Base-by-base conservation (phyloP, 1,139 yeast genomes). In the Candida sanyaensis region DNA sequence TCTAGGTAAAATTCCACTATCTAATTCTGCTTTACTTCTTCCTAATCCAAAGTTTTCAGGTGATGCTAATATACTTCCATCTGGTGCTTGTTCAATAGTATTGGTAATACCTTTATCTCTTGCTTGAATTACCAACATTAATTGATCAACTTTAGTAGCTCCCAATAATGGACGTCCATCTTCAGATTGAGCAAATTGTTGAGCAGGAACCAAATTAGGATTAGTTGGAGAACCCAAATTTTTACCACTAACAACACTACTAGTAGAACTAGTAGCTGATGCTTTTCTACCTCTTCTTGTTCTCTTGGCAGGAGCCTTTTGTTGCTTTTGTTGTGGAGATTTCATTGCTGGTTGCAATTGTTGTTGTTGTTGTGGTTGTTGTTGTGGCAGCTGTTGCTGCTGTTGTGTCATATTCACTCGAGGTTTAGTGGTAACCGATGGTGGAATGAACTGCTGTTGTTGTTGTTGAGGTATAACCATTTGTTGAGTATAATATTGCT, bases 41-140 rank as follows among this genome's bases (percentile, higher is more conserved):
- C 73, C 77, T 37, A 71, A 55, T 27, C 72, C 67, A 44, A 76
- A 75, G 8, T 90, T 90, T 62, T 84, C 90, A 4, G 80, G 77
- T 48, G 81, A 83, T 42, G 55, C 55, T 41, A 73, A 56, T 28
- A 74, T 71, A 46, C 78, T 76, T 5, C 91, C 91, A 64, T 85
- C 91, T 3, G 80, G 77, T 1, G 84, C 81, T 50, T 83, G 84
- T 43, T 78, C 77, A 37, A 86, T 84, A 36, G 76, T 77, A 23
- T 81, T 79, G 7, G 80, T 81, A 31, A 84, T 78, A 17, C 91
- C 90, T 52, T 87, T 85, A 52, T 86, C 88, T 49, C 95, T 77
- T 0, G 97, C 96, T 64, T 91, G 96, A 47, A 91, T 86, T 34
- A 90, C 88, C 49, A 91, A 74, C 96, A 91, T 89, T 60, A 91